Evolutionary conservation across 345 rosid genomes (phyloP).

Genomic region (Heritiera littoralis): DNA sequence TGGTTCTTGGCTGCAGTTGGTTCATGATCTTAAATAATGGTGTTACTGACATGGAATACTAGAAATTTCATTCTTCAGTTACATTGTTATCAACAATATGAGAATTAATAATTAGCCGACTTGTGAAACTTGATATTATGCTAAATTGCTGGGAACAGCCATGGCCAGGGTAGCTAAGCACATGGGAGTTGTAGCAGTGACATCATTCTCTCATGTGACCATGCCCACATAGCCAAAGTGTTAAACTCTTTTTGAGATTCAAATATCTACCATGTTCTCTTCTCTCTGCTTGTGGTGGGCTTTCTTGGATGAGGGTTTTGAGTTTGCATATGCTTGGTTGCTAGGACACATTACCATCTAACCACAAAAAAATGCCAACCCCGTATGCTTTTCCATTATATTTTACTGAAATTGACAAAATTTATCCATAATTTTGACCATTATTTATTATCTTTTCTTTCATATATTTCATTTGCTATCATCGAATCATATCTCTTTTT

Average conservation of each 20-base stretch:
- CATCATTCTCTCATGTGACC: conserved; percentile 36
- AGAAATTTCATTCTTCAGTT: neutral
- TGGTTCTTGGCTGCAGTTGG: conserved; percentile 2
- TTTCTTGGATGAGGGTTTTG: conserved; percentile 21
- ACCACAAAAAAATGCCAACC: conserved; percentile 2
- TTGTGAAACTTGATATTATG: conserved; percentile 11
- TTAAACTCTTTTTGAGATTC: conserved; percentile 13
- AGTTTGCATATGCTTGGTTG: conserved; percentile 36
- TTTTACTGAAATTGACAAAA: neutral
- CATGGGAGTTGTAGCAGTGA: conserved; percentile 39
- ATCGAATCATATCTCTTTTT: too few species aligned
- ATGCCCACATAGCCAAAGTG: conserved; percentile 22
- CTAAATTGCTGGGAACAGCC: conserved; percentile 3
- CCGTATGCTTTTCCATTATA: neutral
- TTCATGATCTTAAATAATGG: neutral
- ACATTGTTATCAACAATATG: neutral
- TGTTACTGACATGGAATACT: conserved; percentile 17
- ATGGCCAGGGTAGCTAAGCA: conserved; percentile 37
- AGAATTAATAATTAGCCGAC: neutral
- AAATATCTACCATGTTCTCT: conserved; percentile 9
- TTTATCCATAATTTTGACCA: neutral
- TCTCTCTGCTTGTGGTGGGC: conserved; percentile 18
- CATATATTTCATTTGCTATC: too few species aligned
- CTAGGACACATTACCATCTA: conserved; percentile 30
- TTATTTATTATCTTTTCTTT: too few species aligned